Conservation (phyloP, 129 eudicot genomes). For the Flaveria brownii region DNA sequence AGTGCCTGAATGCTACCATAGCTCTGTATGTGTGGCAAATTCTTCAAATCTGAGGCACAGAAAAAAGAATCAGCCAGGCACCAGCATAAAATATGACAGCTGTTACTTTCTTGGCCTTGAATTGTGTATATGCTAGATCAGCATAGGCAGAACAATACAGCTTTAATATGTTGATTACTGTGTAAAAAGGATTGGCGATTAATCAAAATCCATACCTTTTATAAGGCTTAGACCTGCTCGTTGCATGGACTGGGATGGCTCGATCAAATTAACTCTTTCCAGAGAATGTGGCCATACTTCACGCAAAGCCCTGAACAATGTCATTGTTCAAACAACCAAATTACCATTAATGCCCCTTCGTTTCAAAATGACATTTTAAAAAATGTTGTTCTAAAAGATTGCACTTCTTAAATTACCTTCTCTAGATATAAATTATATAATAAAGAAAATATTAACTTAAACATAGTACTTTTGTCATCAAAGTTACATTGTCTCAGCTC, state of each 20-base stretch:
- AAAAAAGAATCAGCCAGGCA: constrained; percentile 13
- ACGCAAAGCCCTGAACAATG: constrained; percentile 75
- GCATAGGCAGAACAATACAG: not conserved
- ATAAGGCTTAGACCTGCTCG: constrained; percentile 78
- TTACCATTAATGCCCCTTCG: not conserved
- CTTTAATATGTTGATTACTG: not conserved
- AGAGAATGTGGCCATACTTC: constrained; percentile 90
- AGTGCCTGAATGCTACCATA: constrained; percentile 70
- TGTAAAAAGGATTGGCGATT: constrained; percentile 10
- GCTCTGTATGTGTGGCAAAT: constrained; percentile 84
- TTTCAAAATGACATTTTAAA: constrained; percentile 13
- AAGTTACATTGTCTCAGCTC: too few relatives aligned
- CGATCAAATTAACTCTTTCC: constrained; percentile 63
- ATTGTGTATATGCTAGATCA: not conserved
- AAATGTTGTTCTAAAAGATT: not conserved
- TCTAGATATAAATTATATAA: not conserved
- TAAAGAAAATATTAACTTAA: not conserved
- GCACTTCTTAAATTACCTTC: constrained; percentile 18
- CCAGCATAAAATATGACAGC: not conserved
- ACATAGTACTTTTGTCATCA: too few relatives aligned
- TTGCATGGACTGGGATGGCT: constrained; percentile 99
- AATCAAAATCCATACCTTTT: constrained; percentile 50
- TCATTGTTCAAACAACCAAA: constrained; percentile 20
- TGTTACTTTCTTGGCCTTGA: not conserved
- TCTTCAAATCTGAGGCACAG: constrained; percentile 54